Evolutionary conservation across 2,329 filamentous ascomycete species (phyloP).

Genomic region (Beauveria australis): DNA sequence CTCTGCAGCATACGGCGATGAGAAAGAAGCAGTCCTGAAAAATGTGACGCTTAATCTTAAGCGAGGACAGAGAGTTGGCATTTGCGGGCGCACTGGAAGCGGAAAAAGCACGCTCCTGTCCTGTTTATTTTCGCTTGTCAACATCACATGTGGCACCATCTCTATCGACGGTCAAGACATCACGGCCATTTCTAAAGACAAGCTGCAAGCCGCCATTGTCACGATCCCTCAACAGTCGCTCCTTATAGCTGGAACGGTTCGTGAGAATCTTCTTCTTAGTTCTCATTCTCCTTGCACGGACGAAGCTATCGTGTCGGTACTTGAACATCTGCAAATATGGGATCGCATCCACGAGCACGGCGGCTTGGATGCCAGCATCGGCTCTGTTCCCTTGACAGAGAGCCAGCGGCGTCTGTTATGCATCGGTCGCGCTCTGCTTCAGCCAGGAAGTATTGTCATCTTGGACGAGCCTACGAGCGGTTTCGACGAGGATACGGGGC

Average conservation of each 20-base stretch:
- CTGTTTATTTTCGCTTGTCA: not conserved
- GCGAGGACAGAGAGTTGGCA: not conserved
- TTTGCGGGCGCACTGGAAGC: not conserved
- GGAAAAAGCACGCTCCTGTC: not conserved
- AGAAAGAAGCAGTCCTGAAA: not conserved
- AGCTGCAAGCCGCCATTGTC: not conserved
- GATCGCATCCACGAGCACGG: not conserved
- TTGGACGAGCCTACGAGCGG: conserved; percentile 5
- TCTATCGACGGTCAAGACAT: not conserved
- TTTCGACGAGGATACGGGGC: conserved; percentile 15
- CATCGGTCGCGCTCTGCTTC: conserved; percentile 4
- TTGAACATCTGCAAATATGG: not conserved
- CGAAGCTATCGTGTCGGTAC: not conserved
- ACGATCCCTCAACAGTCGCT: not conserved
- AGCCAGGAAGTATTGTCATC: not conserved
- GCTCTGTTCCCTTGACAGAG: not conserved
- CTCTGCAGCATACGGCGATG: not conserved
- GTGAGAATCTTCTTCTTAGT: not conserved
- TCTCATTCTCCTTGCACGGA: not conserved
- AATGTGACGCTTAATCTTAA: not conserved
- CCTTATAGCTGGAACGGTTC: not conserved
- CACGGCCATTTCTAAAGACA: not conserved
- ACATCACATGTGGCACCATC: not conserved
- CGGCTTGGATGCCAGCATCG: not conserved
- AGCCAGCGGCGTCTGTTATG: not conserved